Evolutionary conservation across 2,329 filamentous ascomycete species (phyloP), one percentile per base, ranked within the genome.

Genomic region (Clonostachys byssicola): DNA sequence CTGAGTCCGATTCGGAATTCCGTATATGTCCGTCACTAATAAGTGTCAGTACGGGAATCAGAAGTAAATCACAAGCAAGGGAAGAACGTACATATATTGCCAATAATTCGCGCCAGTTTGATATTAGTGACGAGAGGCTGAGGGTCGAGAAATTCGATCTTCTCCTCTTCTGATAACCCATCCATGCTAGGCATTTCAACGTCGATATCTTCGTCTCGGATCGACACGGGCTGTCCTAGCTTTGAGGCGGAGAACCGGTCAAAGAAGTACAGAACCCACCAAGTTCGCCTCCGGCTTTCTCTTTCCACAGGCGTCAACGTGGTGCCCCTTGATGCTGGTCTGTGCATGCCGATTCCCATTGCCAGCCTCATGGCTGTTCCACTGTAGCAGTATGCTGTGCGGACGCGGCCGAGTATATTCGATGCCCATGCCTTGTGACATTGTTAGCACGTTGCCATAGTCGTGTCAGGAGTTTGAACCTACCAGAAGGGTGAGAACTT

Each of bases 281-380:
- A 65, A 1, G 59, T 60, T 0, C 62, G 52, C 2, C 57, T 43
- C 18, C 60, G 52, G 17, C 54, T 54, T 33, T 60, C 60, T 40
- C 52, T 38, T 1, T 61, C 60, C 0, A 59, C 55, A 0, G 59
- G 52, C 2, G 51, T 53, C 3, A 60, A 43, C 0, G 52, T 49
- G 2, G 53, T 55, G 4, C 49, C 48, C 8, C 49, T 47, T 1
- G 57, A 53, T 58, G 52, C 56, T 0, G 57, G 53, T 30, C 72
- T 63, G 34, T 74, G 72, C 47, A 74, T 55, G 0, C 71, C 72
- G 5, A 74, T 64, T 12, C 62, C 67, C 13, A 70, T 56, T 3
- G 68, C 63, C 30, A 72, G 54, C 5, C 71, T 62, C 60, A 73
- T 55, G 2, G 63, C 63, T 4, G 57, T 61, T 2, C 63, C 63